These are phyloP conservation scores for Anisodus tanguticus DNA, from an alignment of 257 asterid genomes.

Conservation along the genomic window DNA sequence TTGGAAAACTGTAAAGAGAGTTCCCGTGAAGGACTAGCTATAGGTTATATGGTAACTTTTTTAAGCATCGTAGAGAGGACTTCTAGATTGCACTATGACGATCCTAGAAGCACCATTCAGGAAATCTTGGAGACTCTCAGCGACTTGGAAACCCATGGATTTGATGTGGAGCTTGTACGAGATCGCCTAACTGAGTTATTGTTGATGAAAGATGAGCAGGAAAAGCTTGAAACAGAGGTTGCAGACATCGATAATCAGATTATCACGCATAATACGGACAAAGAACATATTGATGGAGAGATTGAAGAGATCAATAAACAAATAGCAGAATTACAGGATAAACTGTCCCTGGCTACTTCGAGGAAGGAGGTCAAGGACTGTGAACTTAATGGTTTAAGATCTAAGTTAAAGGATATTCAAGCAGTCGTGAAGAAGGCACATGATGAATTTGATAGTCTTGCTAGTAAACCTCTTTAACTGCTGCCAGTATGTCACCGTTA, in stretches of 20 bases:
- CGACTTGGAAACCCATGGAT: constrained; percentile 74
- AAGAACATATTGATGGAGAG: constrained; percentile 47
- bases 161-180: constrained; percentile 49
- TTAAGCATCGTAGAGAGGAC: constrained; percentile 58
- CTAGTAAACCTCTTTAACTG: constrained; percentile 26
- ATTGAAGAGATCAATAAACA: constrained; percentile 48
- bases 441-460: constrained; percentile 41
- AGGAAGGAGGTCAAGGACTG: constrained; percentile 44
- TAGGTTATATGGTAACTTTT: constrained; percentile 77
- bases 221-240: constrained; percentile 37
- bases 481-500: not conserved
- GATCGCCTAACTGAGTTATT: constrained; percentile 45
- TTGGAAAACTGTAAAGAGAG: constrained; percentile 56
- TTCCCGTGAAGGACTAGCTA: constrained; percentile 77
- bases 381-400: constrained; percentile 46
- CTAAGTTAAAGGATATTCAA: constrained; percentile 39
- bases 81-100: constrained; percentile 49
- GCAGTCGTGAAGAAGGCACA: constrained; percentile 35
- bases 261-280: constrained; percentile 34
- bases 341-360: constrained; percentile 39
- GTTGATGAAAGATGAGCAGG: constrained; percentile 46
- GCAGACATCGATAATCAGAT: constrained; percentile 43
- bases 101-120: constrained; percentile 47
- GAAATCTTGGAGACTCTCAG: constrained; percentile 60
- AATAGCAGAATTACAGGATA: constrained; percentile 50